Evolutionary conservation across 2,329 filamentous ascomycete species (phyloP).

Genomic region (Colletotrichum chlorophyti): DNA sequence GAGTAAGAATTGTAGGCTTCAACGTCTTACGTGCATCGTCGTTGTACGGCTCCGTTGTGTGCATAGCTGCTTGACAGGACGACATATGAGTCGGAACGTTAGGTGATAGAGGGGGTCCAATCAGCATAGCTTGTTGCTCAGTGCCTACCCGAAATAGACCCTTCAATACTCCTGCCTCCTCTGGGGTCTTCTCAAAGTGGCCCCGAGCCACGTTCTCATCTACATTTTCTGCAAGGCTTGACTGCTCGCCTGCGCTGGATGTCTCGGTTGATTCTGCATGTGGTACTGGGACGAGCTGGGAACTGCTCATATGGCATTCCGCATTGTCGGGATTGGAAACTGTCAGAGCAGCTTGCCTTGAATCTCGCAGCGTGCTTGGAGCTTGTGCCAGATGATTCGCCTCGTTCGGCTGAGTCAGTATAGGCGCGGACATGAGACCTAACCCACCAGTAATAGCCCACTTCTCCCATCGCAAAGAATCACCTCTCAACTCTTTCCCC

Average conservation of each 20-base stretch:
- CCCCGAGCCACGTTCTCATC: not conserved
- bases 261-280: not conserved
- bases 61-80: slow-evolving; percentile 75
- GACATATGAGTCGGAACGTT: slow-evolving; percentile 72
- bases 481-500: slow-evolving; percentile 65
- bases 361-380: no score
- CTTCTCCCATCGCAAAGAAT: slow-evolving; percentile 76
- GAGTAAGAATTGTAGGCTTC: slow-evolving; percentile 70
- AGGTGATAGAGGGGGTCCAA: slow-evolving; percentile 70
- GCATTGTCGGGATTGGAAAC: not conserved
- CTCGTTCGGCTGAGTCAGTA: slow-evolving; percentile 54
- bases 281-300: not conserved
- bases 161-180: slow-evolving; percentile 70
- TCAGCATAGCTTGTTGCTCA: slow-evolving; percentile 69
- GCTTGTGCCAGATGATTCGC: not conserved
- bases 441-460: slow-evolving; percentile 64
- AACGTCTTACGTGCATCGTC: slow-evolving; percentile 75
- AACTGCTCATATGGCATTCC: not conserved
- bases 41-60: slow-evolving; percentile 71
- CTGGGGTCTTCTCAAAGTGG: slow-evolving; percentile 31
- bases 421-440: slow-evolving; percentile 41
- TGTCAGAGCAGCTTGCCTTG: not conserved
- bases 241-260: not conserved
- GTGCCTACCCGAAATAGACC: slow-evolving; percentile 72
- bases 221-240: not conserved